phyloP scores from a whole-genome alignment of 495 filamentous ascomycete genomes.

The Rusavskia elegans region DNA sequence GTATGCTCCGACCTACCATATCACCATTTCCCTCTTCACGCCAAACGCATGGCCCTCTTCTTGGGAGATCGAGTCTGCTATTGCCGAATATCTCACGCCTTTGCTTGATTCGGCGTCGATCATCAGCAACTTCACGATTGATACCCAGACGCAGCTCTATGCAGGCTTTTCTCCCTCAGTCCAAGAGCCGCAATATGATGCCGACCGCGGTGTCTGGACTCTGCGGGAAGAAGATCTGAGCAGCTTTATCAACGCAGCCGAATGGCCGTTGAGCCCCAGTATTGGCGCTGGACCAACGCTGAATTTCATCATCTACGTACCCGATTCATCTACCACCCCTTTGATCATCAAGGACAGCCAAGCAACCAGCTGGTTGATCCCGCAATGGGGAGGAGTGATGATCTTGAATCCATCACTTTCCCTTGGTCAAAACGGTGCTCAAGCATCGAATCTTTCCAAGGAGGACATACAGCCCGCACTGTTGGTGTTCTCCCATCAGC shows the following conservation, averaged over 20 bases:
- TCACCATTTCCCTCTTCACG: conserved; percentile 91
- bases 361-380: conserved; percentile 84
- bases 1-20: conserved; percentile 85
- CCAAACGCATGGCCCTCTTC: conserved; percentile 59
- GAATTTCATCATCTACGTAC: conserved; percentile 87
- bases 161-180: conserved; percentile 65
- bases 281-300: conserved; percentile 86
- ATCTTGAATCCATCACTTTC: conserved; percentile 49
- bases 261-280: conserved; percentile 91
- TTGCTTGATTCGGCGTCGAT: conserved; percentile 59
- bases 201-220: conserved; percentile 38
- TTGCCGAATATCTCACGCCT: conserved; percentile 67
- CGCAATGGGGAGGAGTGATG: conserved; percentile 90
- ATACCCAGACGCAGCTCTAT: conserved; percentile 91
- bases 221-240: conserved; percentile 77
- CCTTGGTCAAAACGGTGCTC: conserved; percentile 16
- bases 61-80: conserved; percentile 80
- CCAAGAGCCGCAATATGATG: conserved; percentile 37
- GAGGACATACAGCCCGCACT: conserved; percentile 61
- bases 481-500: conserved; percentile 80
- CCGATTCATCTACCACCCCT: conserved; percentile 40
- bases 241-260: conserved; percentile 91
- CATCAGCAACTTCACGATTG: conserved; percentile 92
- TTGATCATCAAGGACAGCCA: conserved; percentile 50
- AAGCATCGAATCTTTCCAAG: conserved; percentile 25